Base-by-base conservation (phyloP, 345 rosid genomes). In the Euphorbia tirucalli region DNA sequence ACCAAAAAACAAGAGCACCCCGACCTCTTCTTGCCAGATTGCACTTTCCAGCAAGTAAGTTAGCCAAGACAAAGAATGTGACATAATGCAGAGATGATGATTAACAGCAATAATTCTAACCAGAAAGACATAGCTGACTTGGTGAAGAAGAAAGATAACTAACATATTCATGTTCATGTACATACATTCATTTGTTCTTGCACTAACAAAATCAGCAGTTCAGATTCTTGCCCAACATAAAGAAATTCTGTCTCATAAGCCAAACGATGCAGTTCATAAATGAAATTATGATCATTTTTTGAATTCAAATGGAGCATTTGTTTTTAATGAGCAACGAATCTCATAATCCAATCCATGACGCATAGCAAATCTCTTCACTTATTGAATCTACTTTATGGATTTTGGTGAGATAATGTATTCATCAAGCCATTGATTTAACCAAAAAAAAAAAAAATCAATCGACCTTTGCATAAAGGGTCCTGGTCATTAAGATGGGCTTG, bases 21-120 rank as follows among this genome's bases (percentile, higher is more conserved):
- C 88, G 93, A 21, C 98, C 98, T 27, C 86, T 94, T 30, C 77
- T 73, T 65, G 87, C 86, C 60, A 87, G 98, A 76, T 76, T 94
- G 77, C 98, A 94, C 78, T 87, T 85, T 14, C 75, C 90, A 11
- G 84, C 84, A 28, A 94, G 93, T 78, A 90, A 72, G 75, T 14
- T 75, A 82, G 76, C 74, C 69, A 86, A 73, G 78, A 78, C 59
- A 21, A 82, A 71, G 75, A 73, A 74, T 19, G 67, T 64, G 60
- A 63, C 59, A 54, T 16, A 21, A 72, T 27, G 65, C 71, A 70
- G 70, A 52, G 71, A 60, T 7, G 43, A 31, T 8, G 31, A 31
- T 67, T 49, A 67, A 74, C 21, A 39, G 61, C 28, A 11, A 63
- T 10, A 27, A 31, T 63, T 54, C 77, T 44, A 68, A 78, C 68